A percentile compares a stretch with the other conserved stretches of the same genome.
These are phyloP conservation scores for Pyropia haitanensis DNA, from an alignment of 23 red algal genomes.

Conservation along the genomic window DNA sequence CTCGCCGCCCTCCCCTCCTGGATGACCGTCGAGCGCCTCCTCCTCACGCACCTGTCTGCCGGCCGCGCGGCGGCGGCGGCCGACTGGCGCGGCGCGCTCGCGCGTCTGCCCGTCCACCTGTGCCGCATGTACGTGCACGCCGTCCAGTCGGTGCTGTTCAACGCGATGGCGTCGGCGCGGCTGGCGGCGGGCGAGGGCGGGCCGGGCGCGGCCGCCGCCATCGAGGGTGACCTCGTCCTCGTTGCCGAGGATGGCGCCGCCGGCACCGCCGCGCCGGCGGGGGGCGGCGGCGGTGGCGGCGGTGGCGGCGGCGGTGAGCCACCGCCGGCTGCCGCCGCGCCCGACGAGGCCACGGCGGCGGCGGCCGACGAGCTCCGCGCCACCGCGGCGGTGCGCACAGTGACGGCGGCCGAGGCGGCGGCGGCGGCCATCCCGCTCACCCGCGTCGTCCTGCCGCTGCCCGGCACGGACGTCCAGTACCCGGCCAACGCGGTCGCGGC, in stretches of 20 bases:
- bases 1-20: constrained; percentile 2
- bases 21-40: constrained; percentile 5
- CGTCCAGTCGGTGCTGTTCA: constrained; percentile 93
- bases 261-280: constrained; percentile 16
- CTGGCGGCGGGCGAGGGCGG: constrained; percentile 17
- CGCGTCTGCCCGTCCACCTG: constrained; percentile 56
- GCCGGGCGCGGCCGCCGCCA: constrained; percentile 9
- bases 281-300: constrained; percentile 29
- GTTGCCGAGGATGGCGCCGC: background rate
- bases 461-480: constrained; percentile 44
- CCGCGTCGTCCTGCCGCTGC: constrained; percentile 57
- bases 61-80: constrained; percentile 9
- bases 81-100: constrained; percentile 68
- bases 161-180: constrained; percentile 83
- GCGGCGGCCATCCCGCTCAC: constrained; percentile 33
- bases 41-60: constrained; percentile 13
- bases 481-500: constrained; percentile 7
- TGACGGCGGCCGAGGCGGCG: constrained; percentile 42
- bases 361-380: constrained; percentile 21
- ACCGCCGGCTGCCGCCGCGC: background rate
- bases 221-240: constrained; percentile 29
- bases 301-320: constrained; percentile 39
- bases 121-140: constrained; percentile 82
- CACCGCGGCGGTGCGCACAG: constrained; percentile 21
- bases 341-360: no score